Conservation (phyloP, 345 rosid species). For the Hypericum androsaemum region DNA sequence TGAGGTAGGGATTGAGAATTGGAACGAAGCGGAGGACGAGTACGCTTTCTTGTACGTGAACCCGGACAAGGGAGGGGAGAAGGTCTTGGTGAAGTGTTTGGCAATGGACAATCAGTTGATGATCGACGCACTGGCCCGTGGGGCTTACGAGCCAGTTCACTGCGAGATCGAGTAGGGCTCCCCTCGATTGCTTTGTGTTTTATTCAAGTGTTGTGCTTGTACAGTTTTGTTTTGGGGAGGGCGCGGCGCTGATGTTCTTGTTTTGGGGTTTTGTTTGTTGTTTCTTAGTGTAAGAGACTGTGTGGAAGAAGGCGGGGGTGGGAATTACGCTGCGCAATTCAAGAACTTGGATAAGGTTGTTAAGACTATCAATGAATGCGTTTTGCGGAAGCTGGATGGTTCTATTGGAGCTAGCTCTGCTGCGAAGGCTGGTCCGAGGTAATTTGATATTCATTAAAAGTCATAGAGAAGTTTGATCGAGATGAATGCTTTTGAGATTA, state of each 20-base stretch:
- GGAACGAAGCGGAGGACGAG: slow-evolving; percentile 59
- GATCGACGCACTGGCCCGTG: slow-evolving; percentile 53
- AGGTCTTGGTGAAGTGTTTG: slow-evolving; percentile 59
- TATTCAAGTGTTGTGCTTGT: neutral
- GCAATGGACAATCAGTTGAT: slow-evolving; percentile 45
- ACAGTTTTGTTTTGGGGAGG: too few species aligned
- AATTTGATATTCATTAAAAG: slow-evolving; percentile 5
- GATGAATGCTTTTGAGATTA: too few species aligned
- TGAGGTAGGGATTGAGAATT: slow-evolving; percentile 66
- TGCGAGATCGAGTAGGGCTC: slow-evolving; percentile 51
- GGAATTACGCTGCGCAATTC: slow-evolving; percentile 51
- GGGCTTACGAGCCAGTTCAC: slow-evolving; percentile 46
- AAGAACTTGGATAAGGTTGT: slow-evolving; percentile 55
- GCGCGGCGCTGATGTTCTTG: neutral
- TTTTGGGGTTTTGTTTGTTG: neutral
- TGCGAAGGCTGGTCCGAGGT: slow-evolving; percentile 23
- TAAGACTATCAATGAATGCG: slow-evolving; percentile 31
- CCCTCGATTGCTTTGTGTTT: neutral
- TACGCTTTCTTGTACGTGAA: slow-evolving; percentile 66
- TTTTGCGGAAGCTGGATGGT: slow-evolving; percentile 38
- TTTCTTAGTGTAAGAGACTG: slow-evolving; percentile 45
- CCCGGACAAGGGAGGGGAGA: slow-evolving; percentile 41
- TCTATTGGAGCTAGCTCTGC: slow-evolving; percentile 25
- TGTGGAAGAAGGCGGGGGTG: slow-evolving; percentile 28
- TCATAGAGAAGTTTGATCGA: too few species aligned